Evolutionary conservation across 1,284 basidiomycete species (phyloP).

Genomic region (Amylostereum chailletii): DNA sequence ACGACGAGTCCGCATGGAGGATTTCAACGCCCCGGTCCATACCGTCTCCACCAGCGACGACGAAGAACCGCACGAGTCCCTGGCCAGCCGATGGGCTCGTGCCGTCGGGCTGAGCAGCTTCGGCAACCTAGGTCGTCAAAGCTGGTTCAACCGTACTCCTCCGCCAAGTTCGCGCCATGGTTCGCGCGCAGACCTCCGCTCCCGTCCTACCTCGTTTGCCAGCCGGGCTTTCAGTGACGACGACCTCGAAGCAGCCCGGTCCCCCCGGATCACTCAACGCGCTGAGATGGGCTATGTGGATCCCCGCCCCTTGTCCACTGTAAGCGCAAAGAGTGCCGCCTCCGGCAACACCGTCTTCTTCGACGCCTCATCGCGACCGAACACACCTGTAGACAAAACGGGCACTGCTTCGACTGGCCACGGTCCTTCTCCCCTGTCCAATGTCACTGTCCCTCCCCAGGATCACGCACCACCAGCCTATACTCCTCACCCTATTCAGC

Average conservation of each 20-base stretch:
- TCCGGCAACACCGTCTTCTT: conserved; percentile 47
- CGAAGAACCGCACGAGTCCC: neutral
- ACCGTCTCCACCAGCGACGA: neutral
- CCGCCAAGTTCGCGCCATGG: conserved; percentile 15
- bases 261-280: conserved; percentile 10
- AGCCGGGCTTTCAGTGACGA: conserved; percentile 23
- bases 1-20: conserved; percentile 38
- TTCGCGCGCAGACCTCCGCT: conserved; percentile 26
- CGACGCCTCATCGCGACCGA: conserved; percentile 41
- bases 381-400: conserved; percentile 10
- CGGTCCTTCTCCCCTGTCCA: conserved; percentile 29
- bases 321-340: conserved; percentile 40
- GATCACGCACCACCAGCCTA: conserved; percentile 28
- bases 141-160: conserved; percentile 40
- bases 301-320: conserved; percentile 43
- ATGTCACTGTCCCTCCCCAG: conserved; percentile 27
- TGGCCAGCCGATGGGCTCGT: conserved; percentile 19
- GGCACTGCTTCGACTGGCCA: conserved; percentile 20
- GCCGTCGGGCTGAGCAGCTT: conserved; percentile 35
- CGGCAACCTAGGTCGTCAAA: conserved; percentile 33
- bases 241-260: conserved; percentile 34
- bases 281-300: conserved; percentile 10
- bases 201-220: conserved; percentile 12
- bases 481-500: conserved; percentile 13
- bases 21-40: neutral